phyloP scores from a whole-genome alignment of 345 rosid species.

The Turnera subulata region DNA sequence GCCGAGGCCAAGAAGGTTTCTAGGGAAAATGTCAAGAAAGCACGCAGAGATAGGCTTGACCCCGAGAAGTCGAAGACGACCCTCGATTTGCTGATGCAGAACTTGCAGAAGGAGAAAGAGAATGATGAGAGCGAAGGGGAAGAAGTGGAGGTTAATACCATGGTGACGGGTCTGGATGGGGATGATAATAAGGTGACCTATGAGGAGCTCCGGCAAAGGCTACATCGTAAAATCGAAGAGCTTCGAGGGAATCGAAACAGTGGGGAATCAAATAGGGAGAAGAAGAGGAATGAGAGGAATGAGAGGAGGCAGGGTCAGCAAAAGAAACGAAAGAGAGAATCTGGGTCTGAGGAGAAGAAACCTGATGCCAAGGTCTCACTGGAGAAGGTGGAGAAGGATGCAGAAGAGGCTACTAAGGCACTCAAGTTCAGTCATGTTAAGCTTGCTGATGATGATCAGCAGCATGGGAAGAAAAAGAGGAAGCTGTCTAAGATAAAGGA shows the following conservation, averaged over 20 bases:
- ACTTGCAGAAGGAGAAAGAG: constrained; percentile 57
- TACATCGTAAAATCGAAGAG: constrained; percentile 61
- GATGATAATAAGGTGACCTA: constrained; percentile 48
- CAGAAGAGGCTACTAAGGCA: constrained; percentile 69
- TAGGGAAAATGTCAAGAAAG: constrained; percentile 67
- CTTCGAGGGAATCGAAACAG: constrained; percentile 51
- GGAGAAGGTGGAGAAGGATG: constrained; percentile 51
- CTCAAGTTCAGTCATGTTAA: constrained; percentile 69
- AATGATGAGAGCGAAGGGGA: constrained; percentile 40
- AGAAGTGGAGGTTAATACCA: constrained; percentile 33
- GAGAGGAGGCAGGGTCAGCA: constrained; percentile 29
- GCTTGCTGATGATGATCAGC: constrained; percentile 59
- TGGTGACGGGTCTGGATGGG: constrained; percentile 31
- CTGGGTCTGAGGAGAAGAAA: constrained; percentile 31
- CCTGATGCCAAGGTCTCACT: constrained; percentile 19
- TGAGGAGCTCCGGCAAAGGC: constrained; percentile 75
- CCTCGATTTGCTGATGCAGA: constrained; percentile 58
- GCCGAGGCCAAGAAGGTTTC: constrained; percentile 64
- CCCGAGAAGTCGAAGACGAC: constrained; percentile 62
- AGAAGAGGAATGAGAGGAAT: constrained; percentile 26
- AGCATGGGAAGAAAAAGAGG: constrained; percentile 49
- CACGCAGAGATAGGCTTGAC: constrained; percentile 70
- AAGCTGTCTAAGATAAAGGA: constrained; percentile 59
- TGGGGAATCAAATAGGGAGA: constrained; percentile 23
- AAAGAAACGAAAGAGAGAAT: constrained; percentile 65